phyloP scores from a whole-genome alignment of 495 filamentous ascomycete genomes.

The Trichoderma gamsii region DNA sequence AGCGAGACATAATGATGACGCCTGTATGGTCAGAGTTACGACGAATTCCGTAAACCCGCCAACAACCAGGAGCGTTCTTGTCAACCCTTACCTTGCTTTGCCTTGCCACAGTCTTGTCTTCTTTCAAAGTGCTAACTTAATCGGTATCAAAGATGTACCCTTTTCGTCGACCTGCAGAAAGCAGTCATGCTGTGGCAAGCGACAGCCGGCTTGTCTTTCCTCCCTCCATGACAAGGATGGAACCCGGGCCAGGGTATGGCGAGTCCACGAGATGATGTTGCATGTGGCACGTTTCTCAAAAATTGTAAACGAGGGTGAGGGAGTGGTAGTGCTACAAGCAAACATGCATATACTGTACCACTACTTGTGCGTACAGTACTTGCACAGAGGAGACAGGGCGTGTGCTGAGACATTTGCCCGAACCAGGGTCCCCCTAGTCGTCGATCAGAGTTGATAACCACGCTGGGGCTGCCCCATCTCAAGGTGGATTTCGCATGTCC shows the following conservation, averaged over 20 bases:
- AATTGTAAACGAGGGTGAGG: background rate
- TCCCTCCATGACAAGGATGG: background rate
- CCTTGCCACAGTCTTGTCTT: background rate
- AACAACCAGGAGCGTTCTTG: background rate
- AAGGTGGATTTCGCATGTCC: background rate
- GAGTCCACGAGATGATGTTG: slow-evolving; percentile 13
- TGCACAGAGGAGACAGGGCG: background rate
- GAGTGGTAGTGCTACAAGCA: background rate
- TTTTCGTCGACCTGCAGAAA: slow-evolving; percentile 8
- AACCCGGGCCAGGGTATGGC: background rate
- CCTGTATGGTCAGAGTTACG: slow-evolving; percentile 8
- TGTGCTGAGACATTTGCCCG: background rate
- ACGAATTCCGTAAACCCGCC: background rate
- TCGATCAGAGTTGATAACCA: slow-evolving; percentile 4
- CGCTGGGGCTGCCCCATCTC: background rate
- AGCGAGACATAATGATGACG: background rate
- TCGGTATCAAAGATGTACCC: background rate
- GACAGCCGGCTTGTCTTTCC: background rate
- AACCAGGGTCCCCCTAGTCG: slow-evolving; percentile 1
- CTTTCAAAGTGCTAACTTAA: background rate
- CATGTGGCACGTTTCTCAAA: slow-evolving; percentile 14
- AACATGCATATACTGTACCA: too few relatives aligned
- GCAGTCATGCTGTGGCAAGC: slow-evolving; percentile 10
- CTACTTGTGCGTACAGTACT: too few relatives aligned
- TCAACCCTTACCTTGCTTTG: background rate